These are phyloP conservation scores for Microstroma glucosiphilum DNA, from an alignment of 1,284 basidiomycete genomes.

Conservation along the genomic window DNA sequence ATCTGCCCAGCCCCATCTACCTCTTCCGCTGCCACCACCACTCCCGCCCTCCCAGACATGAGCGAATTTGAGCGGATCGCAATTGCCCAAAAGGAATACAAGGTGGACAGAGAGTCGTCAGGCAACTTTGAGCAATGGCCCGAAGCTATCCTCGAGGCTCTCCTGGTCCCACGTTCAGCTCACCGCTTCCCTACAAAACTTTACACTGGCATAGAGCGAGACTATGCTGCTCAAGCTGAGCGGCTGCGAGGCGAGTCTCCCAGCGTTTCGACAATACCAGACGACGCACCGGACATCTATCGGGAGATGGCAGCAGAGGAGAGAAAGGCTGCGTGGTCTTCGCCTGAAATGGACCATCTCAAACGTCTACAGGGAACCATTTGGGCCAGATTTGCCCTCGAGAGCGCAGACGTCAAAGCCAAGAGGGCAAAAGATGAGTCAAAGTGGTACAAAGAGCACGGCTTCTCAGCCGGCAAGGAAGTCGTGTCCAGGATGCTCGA, in stretches of 20 bases:
- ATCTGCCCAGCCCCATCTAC: slow-evolving; percentile 20
- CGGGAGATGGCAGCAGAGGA: slow-evolving; percentile 44
- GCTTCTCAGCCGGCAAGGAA: slow-evolving; percentile 41
- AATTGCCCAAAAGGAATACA: slow-evolving; percentile 16
- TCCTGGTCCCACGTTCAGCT: slow-evolving; percentile 29
- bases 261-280: slow-evolving; percentile 16
- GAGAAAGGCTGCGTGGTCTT: background rate
- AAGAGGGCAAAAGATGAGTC: slow-evolving; percentile 25
- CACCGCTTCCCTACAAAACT: slow-evolving; percentile 33
- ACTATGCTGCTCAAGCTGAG: slow-evolving; percentile 17
- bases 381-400: slow-evolving; percentile 37
- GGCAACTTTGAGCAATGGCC: slow-evolving; percentile 17
- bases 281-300: slow-evolving; percentile 46
- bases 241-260: background rate
- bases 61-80: background rate
- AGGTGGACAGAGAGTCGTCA: slow-evolving; percentile 18
- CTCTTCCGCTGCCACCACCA: background rate
- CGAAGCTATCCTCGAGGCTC: slow-evolving; percentile 19
- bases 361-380: slow-evolving; percentile 18
- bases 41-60: slow-evolving; percentile 5
- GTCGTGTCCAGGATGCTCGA: slow-evolving; percentile 42
- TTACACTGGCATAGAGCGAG: slow-evolving; percentile 38
- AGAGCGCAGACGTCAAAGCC: slow-evolving; percentile 36
- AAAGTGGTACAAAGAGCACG: slow-evolving; percentile 47
- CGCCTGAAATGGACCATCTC: slow-evolving; percentile 21